Evolutionary conservation across 192 early-diverging fungal species (phyloP).

Genomic region (Coemansia biformis): DNA sequence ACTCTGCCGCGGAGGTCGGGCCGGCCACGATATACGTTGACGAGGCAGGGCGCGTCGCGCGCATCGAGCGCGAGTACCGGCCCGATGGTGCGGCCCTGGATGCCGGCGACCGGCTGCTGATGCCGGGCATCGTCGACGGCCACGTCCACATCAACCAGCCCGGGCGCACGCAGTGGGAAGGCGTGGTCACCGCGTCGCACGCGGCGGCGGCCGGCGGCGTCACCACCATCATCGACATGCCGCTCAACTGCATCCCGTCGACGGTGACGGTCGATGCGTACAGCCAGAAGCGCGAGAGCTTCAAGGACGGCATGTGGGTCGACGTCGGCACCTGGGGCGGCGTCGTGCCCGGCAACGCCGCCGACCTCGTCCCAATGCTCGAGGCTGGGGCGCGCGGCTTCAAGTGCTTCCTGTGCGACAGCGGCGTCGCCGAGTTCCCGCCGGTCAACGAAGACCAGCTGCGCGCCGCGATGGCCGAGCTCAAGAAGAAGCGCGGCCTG

Average conservation of each 20-base stretch:
- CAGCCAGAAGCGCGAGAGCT: conserved; percentile 59
- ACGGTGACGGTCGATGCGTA: conserved; percentile 69
- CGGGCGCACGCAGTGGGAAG: conserved; percentile 81
- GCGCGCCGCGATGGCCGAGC: conserved; percentile 60
- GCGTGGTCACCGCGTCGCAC: conserved; percentile 71
- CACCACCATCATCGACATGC: conserved; percentile 80
- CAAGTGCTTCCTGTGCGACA: conserved; percentile 81
- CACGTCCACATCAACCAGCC: conserved; percentile 85
- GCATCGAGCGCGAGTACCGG: conserved; percentile 44
- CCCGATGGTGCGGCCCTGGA: conserved; percentile 47
- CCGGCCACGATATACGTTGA: conserved; percentile 60
- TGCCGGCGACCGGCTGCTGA: conserved; percentile 56
- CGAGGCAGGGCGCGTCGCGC: conserved; percentile 50
- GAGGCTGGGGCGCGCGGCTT: conserved; percentile 69
- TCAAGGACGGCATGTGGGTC: conserved; percentile 64
- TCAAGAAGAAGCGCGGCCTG: conserved; percentile 52
- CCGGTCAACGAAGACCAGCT: conserved; percentile 67
- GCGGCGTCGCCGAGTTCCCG: conserved; percentile 80
- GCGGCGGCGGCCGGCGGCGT: conserved; percentile 79
- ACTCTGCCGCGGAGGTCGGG: conserved; percentile 40
- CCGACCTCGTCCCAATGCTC: conserved; percentile 61
- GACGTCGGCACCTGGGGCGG: conserved; percentile 79
- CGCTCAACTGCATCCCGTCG: conserved; percentile 81
- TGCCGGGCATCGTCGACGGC: conserved; percentile 71
- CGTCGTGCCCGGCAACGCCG: conserved; percentile 66